These are phyloP conservation scores for Colletotrichum trifolii DNA, from an alignment of 2,329 filamentous ascomycete genomes.

Conservation along the genomic window DNA sequence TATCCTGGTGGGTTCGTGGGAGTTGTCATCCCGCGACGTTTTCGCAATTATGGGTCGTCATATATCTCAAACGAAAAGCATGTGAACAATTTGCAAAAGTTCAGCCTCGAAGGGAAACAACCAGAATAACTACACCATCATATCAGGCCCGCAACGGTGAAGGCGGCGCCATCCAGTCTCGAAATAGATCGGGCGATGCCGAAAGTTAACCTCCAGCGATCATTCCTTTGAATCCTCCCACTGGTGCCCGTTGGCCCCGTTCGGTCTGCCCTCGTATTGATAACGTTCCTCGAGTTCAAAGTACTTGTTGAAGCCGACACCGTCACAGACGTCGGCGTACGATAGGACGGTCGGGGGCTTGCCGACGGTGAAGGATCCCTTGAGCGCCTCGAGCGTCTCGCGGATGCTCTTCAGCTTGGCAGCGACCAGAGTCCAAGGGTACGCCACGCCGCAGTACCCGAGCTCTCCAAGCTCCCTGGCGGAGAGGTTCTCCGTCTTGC, in stretches of 20 bases:
- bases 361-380: constrained; percentile 53
- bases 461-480: constrained; percentile 48
- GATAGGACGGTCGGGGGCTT: constrained; percentile 55
- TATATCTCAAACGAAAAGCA: too few species aligned
- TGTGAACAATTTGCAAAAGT: too few species aligned
- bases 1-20: too few species aligned
- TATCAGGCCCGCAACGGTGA: too few species aligned
- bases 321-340: constrained; percentile 56
- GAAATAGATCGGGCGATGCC: not conserved
- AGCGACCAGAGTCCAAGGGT: constrained; percentile 57
- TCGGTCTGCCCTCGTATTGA: constrained; percentile 23
- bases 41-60: too few species aligned
- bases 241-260: constrained; percentile 28
- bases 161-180: too few species aligned
- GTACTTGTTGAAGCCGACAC: constrained; percentile 58
- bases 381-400: constrained; percentile 51
- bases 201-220: not conserved
- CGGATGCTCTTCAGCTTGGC: constrained; percentile 54
- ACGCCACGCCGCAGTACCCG: constrained; percentile 54
- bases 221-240: constrained; percentile 8
- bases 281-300: constrained; percentile 38
- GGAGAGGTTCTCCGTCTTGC: constrained; percentile 48
- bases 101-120: too few species aligned
- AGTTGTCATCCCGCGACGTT: too few species aligned
- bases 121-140: too few species aligned